Evolutionary conservation across 2,329 filamentous ascomycete species (phyloP).

Genomic region (Verticillium zaregamsianum): DNA sequence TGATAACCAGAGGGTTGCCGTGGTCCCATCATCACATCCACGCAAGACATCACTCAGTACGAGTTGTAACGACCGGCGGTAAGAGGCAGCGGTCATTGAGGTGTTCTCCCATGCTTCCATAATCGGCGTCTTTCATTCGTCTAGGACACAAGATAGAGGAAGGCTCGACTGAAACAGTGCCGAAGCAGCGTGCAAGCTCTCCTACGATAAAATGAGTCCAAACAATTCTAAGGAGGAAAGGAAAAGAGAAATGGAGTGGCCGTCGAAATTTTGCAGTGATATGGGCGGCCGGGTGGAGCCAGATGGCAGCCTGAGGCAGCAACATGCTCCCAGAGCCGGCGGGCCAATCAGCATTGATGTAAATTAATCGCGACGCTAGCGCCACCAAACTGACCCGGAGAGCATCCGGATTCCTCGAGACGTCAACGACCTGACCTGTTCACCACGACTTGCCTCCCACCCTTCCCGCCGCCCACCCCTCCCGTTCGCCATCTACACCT

Average conservation of each 20-base stretch:
- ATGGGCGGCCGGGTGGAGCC: background rate
- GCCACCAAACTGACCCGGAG: slow-evolving; percentile 33
- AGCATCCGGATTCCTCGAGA: slow-evolving; percentile 30
- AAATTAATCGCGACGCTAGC: slow-evolving; percentile 41
- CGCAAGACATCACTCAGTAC: too few relatives aligned
- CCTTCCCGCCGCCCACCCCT: slow-evolving; percentile 24
- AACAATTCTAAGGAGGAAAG: slow-evolving; percentile 56
- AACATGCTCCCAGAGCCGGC: slow-evolving; percentile 5
- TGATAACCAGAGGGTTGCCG: too few relatives aligned
- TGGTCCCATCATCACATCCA: too few relatives aligned
- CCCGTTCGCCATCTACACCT: slow-evolving; percentile 30
- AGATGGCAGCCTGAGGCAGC: slow-evolving; percentile 31
- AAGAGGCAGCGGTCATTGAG: slow-evolving; percentile 64
- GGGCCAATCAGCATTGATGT: slow-evolving; percentile 37
- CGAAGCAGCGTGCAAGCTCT: slow-evolving; percentile 50
- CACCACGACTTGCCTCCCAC: slow-evolving; percentile 24
- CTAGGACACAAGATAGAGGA: slow-evolving; percentile 72
- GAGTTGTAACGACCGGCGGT: slow-evolving; percentile 68
- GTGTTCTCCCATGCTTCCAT: slow-evolving; percentile 67
- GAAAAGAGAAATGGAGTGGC: slow-evolving; percentile 25
- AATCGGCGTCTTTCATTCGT: slow-evolving; percentile 57
- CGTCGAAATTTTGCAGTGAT: slow-evolving; percentile 8
- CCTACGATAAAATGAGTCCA: slow-evolving; percentile 70
- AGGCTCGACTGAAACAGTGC: slow-evolving; percentile 53
- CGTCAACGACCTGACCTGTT: slow-evolving; percentile 31